Conservation (phyloP, 148 eudicot genomes). For the Polygonum maritimum region DNA sequence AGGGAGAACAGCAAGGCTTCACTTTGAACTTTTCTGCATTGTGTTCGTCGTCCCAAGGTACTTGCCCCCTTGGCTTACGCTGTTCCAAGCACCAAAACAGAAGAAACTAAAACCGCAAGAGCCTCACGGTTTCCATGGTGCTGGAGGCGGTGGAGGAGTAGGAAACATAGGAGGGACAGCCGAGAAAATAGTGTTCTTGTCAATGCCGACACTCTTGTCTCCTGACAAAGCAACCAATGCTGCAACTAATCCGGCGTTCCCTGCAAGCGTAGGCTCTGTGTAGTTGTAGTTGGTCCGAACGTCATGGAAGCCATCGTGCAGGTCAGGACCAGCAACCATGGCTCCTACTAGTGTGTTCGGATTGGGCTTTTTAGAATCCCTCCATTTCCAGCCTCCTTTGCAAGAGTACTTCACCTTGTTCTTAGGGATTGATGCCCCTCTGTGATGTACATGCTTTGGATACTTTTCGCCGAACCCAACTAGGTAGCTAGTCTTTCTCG, state of each 20-base stretch:
- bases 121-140: conserved; percentile 75
- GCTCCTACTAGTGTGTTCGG: no score
- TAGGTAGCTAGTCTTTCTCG: conserved; percentile 71
- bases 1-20: neutral
- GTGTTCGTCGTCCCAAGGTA: neutral
- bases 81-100: neutral
- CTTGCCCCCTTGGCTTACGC: neutral
- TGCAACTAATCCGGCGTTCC: conserved; percentile 20
- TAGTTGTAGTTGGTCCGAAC: conserved; percentile 79
- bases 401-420: conserved; percentile 74
- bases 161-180: conserved; percentile 5
- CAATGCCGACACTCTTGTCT: no score
- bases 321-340: conserved; percentile 63
- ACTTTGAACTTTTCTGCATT: neutral
- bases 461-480: conserved; percentile 69
- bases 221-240: no score
- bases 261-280: conserved; percentile 88
- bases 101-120: neutral
- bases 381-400: conserved; percentile 68
- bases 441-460: conserved; percentile 75
- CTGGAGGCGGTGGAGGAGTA: conserved; percentile 84
- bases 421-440: conserved; percentile 28
- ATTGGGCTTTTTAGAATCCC: no score
- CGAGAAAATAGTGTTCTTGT: no score
- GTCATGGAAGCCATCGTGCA: conserved; percentile 80